Evolutionary conservation across 169 alveolate genomes (phyloP), one percentile per base, ranked within the genome.

Genomic region (Cryptosporidium sp.): DNA sequence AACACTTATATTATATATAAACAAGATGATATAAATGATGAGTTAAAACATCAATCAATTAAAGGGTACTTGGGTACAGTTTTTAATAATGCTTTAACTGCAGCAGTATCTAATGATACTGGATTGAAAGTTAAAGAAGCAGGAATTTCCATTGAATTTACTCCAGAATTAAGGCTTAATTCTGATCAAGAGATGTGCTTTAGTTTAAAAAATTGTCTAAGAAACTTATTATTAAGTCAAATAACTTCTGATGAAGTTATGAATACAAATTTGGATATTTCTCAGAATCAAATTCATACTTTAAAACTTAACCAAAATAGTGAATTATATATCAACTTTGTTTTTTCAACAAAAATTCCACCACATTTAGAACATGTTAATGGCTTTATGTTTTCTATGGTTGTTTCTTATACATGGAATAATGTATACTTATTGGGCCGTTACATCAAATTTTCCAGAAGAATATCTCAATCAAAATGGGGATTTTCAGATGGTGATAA

Each of bases 381-480:
- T 6, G 35, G 75, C 23, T 61, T 62, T 29, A 29, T 44, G 35
- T 80, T 80, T 51, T 37, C 39, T 10, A 44, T 80, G 23, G 21
- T 53, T 16, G 68, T 65, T 4, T 26, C 56, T 80, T 80, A 48
- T 62, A 23, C 45, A 23, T 80, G 89, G 89, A 80, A 39, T 8
- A 52, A 53, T 21, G 61, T 86, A 9, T 86, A 71, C 31, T 53
- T 86, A 37, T 26, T 56, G 26, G 97, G 97, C 7, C 91, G 94
- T 67, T 95, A 95, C 85, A 87, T 91, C 35, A 95, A 95, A 91
- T 87, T 84, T 85, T 92, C 96, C n/a, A 91, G 97, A 85, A 94
- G 94, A 85, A 91, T 95, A 37, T 92, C 95, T 7, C 95, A 95
- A 91, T 91, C 95, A 9, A 94, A 93, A 21, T 95, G 97, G 97